Conservation (phyloP, 2,329 filamentous ascomycete species). For the Fusarium tricinctum region DNA sequence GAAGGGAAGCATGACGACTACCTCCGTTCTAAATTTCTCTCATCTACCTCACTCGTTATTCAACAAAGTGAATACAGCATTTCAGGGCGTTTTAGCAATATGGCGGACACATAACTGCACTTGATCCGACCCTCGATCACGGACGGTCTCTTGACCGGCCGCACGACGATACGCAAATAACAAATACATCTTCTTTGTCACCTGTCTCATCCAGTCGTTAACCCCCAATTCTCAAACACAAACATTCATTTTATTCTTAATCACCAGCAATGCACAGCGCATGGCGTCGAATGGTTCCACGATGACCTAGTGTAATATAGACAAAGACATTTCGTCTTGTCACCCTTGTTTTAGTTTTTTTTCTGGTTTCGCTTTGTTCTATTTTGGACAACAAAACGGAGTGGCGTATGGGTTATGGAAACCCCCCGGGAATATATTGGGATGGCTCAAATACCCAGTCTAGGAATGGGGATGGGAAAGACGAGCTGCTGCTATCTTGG, state of each 20-base stretch:
- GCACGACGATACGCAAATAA: slow-evolving; percentile 47
- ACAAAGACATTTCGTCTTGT: slow-evolving; percentile 40
- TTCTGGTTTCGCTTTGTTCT: slow-evolving; percentile 39
- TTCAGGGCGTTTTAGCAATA: slow-evolving; percentile 42
- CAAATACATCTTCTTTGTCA: slow-evolving; percentile 45
- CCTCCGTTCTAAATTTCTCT: slow-evolving; percentile 21
- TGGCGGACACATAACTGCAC: slow-evolving; percentile 23
- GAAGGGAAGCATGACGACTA: slow-evolving; percentile 15
- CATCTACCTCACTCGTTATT: slow-evolving; percentile 29
- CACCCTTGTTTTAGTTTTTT: slow-evolving; percentile 39
- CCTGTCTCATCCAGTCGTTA: slow-evolving; percentile 38
- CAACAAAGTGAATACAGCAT: slow-evolving; percentile 40
- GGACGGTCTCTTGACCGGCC: slow-evolving; percentile 29
- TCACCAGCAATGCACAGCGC: slow-evolving; percentile 45
- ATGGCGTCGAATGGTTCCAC: slow-evolving; percentile 44
- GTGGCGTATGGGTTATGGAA: slow-evolving; percentile 41
- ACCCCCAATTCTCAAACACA: slow-evolving; percentile 11
- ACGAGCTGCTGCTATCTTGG: background rate
- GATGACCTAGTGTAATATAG: slow-evolving; percentile 51
- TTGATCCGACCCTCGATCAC: slow-evolving; percentile 24
- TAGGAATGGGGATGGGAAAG: slow-evolving; percentile 27
- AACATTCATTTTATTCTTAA: slow-evolving; percentile 42
- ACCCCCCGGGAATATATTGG: slow-evolving; percentile 28
- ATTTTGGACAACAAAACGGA: slow-evolving; percentile 46
- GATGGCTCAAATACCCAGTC: slow-evolving; percentile 40